Evolutionary conservation across 192 early-diverging fungal species (phyloP).

Genomic region (Coemansia sp.): DNA sequence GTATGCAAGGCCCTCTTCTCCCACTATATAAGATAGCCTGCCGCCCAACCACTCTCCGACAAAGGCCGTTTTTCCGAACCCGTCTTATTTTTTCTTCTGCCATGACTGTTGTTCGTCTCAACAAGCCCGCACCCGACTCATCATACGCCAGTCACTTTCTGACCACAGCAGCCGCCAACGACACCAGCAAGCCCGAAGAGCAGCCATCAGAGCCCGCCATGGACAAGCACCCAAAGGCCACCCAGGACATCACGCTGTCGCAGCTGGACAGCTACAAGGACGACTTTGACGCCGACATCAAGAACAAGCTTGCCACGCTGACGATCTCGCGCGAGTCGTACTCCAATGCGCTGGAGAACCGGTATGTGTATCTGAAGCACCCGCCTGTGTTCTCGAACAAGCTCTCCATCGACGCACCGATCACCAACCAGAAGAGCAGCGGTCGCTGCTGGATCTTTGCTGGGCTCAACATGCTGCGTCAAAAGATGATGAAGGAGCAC

Average conservation of each 20-base stretch:
- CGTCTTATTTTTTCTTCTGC: slow-evolving; percentile 9
- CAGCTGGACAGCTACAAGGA: slow-evolving; percentile 40
- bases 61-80: not conserved
- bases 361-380: slow-evolving; percentile 43
- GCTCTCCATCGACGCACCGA: slow-evolving; percentile 54
- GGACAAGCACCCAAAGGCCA: slow-evolving; percentile 9
- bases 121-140: slow-evolving; percentile 13
- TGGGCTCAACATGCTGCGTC: slow-evolving; percentile 71
- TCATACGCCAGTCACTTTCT: slow-evolving; percentile 44
- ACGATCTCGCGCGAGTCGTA: slow-evolving; percentile 64
- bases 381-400: slow-evolving; percentile 47
- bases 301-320: slow-evolving; percentile 70
- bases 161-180: slow-evolving; percentile 9
- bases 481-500: slow-evolving; percentile 70
- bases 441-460: slow-evolving; percentile 88
- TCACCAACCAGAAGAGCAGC: slow-evolving; percentile 74
- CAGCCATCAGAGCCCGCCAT: not conserved
- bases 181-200: not conserved
- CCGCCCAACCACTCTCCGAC: not conserved
- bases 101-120: slow-evolving; percentile 47
- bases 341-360: slow-evolving; percentile 62
- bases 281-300: slow-evolving; percentile 62
- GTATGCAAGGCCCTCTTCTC: too few species aligned
- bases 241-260: slow-evolving; percentile 16
- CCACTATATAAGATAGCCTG: not conserved